phyloP scores from a whole-genome alignment of 2,329 filamentous ascomycete genomes.

The Fusarium neocosmosporiellum region DNA sequence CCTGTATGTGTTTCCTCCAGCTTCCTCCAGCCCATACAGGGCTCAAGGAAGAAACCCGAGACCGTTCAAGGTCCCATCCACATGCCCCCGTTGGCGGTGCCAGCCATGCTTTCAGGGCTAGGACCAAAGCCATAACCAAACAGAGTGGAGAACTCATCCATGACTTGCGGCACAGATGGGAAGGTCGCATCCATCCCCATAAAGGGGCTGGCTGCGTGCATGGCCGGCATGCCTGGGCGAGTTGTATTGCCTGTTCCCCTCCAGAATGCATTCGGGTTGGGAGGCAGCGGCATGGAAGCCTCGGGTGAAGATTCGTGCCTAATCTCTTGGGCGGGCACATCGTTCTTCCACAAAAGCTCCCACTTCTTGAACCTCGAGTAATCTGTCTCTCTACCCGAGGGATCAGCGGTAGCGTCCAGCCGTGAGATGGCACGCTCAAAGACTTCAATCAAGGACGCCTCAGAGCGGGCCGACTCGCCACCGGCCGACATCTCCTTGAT shows the following conservation, averaged over 20 bases:
- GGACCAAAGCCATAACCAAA: conserved; percentile 48
- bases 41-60: background rate
- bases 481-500: conserved; percentile 65
- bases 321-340: conserved; percentile 43
- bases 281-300: conserved; percentile 37
- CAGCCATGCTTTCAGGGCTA: conserved; percentile 44
- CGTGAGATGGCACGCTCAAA: conserved; percentile 61
- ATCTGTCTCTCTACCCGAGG: conserved; percentile 56
- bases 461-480: conserved; percentile 63
- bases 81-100: conserved; percentile 39
- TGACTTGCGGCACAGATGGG: conserved; percentile 52
- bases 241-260: conserved; percentile 32
- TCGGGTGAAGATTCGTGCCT: conserved; percentile 40
- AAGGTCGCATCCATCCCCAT: conserved; percentile 52
- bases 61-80: conserved; percentile 44
- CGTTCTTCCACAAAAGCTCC: conserved; percentile 61
- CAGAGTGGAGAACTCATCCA: conserved; percentile 52
- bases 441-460: conserved; percentile 64
- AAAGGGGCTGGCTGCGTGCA: conserved; percentile 48
- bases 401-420: conserved; percentile 56
- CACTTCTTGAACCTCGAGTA: conserved; percentile 64
- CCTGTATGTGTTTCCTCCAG: conserved; percentile 13
- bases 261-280: conserved; percentile 39
- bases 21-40: background rate
- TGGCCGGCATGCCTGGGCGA: conserved; percentile 40